phyloP scores from a whole-genome alignment of 208 protist genomes.

The Dictyostelium gargantuum region DNA sequence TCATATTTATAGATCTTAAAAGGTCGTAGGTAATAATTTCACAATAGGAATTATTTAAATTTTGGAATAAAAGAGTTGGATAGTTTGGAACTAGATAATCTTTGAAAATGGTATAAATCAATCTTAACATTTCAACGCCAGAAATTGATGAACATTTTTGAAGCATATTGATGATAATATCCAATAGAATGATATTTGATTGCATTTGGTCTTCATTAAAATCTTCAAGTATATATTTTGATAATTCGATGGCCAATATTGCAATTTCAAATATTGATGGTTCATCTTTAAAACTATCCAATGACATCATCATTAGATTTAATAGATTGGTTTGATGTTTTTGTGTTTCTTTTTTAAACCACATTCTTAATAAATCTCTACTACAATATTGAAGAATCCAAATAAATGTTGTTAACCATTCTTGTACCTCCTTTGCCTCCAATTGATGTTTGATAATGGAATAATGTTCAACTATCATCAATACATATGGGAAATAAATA shows the following conservation, averaged over 20 bases:
- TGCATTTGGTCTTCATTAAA: conserved; percentile 28
- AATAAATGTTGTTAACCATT: conserved; percentile 62
- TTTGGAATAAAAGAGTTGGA: neutral
- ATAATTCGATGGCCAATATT: neutral
- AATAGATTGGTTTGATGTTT: conserved; percentile 26
- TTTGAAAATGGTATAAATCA: neutral
- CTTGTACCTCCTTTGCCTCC: neutral
- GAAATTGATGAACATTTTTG: neutral
- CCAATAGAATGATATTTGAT: neutral
- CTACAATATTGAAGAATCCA: conserved; percentile 60
- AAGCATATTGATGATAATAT: conserved; percentile 26
- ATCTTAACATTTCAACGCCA: neutral
- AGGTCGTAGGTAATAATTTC: conserved; percentile 33
- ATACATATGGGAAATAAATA: conserved; percentile 70
- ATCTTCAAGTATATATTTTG: conserved; percentile 2
- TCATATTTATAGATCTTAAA: neutral
- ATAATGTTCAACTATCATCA: conserved; percentile 64
- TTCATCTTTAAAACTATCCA: conserved; percentile 58
- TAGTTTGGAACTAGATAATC: conserved; percentile 18
- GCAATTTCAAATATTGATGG: conserved; percentile 47
- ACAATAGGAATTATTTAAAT: conserved; percentile 13
- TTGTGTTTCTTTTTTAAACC: conserved; percentile 42
- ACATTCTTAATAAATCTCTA: conserved; percentile 5
- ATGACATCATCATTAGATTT: neutral
- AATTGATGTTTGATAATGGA: conserved; percentile 50